Conservation (phyloP, 169 alveolate genomes). For the Blepharisma undulans region DNA sequence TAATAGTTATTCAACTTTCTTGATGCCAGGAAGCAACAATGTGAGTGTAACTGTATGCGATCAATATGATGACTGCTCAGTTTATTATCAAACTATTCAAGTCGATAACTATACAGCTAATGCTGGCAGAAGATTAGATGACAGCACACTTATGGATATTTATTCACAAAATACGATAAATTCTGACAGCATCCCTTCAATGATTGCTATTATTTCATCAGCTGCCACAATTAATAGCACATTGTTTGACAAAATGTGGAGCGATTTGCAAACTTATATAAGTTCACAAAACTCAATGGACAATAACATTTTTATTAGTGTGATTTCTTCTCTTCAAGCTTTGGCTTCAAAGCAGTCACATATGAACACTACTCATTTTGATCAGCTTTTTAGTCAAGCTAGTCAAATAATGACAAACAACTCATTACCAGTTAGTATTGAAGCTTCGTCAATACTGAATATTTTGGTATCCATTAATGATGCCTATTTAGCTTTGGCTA, state of each 20-base stretch:
- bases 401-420: not conserved
- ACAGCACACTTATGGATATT: not conserved
- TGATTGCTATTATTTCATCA: not conserved
- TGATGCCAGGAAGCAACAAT: not conserved
- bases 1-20: not conserved
- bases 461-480: not conserved
- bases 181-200: not conserved
- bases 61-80: not conserved
- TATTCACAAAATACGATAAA: not conserved
- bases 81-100: not conserved
- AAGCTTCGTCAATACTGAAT: not conserved
- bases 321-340: not conserved
- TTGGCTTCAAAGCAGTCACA: not conserved
- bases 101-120: not conserved
- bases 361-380: not conserved
- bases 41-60: not conserved
- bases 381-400: not conserved
- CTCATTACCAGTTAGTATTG: not conserved
- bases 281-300: not conserved
- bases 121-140: not conserved
- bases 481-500: not conserved
- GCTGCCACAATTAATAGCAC: not conserved
- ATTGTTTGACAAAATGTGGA: not conserved
- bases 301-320: not conserved
- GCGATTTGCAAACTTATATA: not conserved